These are phyloP conservation scores for Evernia prunastri DNA, from an alignment of 495 filamentous ascomycete genomes.

Conservation along the genomic window DNA sequence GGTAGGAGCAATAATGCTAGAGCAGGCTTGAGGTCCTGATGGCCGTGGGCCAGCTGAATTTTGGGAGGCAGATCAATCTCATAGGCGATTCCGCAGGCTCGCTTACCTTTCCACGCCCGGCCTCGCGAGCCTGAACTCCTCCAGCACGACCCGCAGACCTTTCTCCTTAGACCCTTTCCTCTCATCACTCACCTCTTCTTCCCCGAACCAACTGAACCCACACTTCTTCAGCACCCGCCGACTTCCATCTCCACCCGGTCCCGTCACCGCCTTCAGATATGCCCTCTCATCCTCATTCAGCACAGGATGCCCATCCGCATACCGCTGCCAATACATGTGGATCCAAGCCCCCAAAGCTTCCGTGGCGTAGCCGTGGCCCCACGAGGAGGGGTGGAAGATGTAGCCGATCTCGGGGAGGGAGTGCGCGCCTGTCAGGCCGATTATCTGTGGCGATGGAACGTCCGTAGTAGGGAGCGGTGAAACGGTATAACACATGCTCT, in stretches of 20 bases:
- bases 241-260: neutral
- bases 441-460: neutral
- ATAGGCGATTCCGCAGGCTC: neutral
- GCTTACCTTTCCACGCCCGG: neutral
- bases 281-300: neutral
- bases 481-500: neutral
- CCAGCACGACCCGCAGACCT: neutral
- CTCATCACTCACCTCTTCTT: neutral
- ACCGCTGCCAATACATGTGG: conserved; percentile 28
- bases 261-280: conserved; percentile 6
- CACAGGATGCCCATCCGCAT: conserved; percentile 24
- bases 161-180: neutral
- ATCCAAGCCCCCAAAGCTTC: conserved; percentile 33
- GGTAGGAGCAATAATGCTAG: no score
- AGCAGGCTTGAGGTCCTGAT: no score
- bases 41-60: no score
- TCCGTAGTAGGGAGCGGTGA: neutral
- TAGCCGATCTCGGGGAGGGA: conserved; percentile 34
- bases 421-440: conserved; percentile 14
- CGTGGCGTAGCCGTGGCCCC: conserved; percentile 36
- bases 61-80: no score
- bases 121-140: conserved; percentile 1
- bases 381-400: conserved; percentile 29
- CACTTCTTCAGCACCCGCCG: conserved; percentile 2
- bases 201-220: conserved; percentile 1